Evolutionary conservation across 192 early-diverging fungal genomes (phyloP).

Genomic region (Coemansia sp.): DNA sequence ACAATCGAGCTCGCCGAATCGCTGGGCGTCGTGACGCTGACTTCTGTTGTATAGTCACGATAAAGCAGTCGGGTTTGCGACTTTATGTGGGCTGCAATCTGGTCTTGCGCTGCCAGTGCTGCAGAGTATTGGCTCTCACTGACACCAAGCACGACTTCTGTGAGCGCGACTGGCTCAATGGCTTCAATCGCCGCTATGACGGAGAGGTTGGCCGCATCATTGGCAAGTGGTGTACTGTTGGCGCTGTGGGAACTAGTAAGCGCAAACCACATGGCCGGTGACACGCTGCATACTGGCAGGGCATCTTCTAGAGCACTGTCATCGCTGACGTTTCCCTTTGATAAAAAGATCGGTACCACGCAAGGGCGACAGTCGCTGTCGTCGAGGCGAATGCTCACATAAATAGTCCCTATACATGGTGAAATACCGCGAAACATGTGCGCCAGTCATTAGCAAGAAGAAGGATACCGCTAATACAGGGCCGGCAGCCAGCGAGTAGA

Average conservation of each 20-base stretch:
- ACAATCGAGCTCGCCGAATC: background rate
- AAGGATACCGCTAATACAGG: background rate
- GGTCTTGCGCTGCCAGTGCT: slow-evolving; percentile 17
- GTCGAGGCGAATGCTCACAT: slow-evolving; percentile 12
- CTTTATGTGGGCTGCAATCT: slow-evolving; percentile 18
- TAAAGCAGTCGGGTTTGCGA: slow-evolving; percentile 10
- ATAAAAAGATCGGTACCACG: slow-evolving; percentile 7
- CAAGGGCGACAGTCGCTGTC: background rate
- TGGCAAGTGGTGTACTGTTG: background rate
- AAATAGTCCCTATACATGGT: background rate
- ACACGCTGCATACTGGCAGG: slow-evolving; percentile 15
- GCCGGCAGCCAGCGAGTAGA: background rate
- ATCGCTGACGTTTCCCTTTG: background rate
- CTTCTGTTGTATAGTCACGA: slow-evolving; percentile 1
- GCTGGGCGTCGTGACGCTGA: background rate
- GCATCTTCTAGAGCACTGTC: background rate
- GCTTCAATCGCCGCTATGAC: slow-evolving; percentile 19
- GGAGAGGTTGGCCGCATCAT: background rate
- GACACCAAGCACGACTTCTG: slow-evolving; percentile 46
- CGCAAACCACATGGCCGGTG: slow-evolving; percentile 5
- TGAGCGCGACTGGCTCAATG: slow-evolving; percentile 27
- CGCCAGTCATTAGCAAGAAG: background rate
- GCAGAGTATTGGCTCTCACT: slow-evolving; percentile 22
- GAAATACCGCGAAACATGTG: background rate
- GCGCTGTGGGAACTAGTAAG: slow-evolving; percentile 4